These are phyloP conservation scores for Zygnema cylindricum DNA, from an alignment of 139 green algal species.

Conservation along the genomic window DNA sequence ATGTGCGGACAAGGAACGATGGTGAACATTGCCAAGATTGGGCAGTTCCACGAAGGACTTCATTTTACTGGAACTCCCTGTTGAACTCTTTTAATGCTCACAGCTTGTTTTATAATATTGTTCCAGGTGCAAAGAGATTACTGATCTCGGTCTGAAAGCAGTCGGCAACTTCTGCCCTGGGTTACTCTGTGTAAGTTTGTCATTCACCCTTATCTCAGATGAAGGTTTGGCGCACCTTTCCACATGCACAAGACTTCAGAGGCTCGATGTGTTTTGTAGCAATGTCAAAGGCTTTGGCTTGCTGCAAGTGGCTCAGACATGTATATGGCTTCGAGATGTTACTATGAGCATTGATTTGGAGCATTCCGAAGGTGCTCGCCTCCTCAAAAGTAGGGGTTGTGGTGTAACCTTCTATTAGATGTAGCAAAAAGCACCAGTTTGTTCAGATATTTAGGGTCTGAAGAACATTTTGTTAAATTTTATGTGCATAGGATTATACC, in stretches of 20 bases:
- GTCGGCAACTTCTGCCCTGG: background rate
- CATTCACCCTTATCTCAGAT: background rate
- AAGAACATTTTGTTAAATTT: no score
- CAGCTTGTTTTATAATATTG: background rate
- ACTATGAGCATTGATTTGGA: background rate
- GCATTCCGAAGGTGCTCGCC: background rate
- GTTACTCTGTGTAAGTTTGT: background rate
- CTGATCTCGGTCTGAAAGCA: background rate
- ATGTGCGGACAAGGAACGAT: no score
- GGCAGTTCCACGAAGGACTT: no score
- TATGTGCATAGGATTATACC: no score
- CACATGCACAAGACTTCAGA: background rate
- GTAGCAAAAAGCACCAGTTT: no score
- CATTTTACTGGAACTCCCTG: no score
- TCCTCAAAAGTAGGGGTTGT: background rate
- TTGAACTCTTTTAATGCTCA: no score
- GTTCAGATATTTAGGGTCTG: no score
- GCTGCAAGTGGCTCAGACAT: background rate
- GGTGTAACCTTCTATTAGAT: background rate
- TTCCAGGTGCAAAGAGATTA: background rate
- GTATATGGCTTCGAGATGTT: background rate
- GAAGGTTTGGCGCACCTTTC: background rate
- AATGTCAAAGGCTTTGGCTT: background rate
- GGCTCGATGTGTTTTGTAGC: background rate
- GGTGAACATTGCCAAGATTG: no score